Conservation (phyloP, 1,284 basidiomycete species). For the Tylopilus orsonianus region DNA sequence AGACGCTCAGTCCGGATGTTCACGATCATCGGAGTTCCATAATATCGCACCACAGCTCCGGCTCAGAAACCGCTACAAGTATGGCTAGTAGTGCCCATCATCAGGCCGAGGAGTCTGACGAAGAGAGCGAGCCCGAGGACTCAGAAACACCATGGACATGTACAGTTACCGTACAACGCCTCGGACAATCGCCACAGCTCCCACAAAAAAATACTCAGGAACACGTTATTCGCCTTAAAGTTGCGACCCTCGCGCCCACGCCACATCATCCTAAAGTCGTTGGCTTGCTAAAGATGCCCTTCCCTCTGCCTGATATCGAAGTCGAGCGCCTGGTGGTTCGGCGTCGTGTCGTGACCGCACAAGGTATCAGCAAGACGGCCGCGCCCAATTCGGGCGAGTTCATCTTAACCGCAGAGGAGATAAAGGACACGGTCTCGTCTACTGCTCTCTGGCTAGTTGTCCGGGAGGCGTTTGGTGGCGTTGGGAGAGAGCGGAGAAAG, state of each 20-base stretch:
- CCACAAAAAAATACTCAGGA: conserved; percentile 10
- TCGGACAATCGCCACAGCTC: conserved; percentile 5
- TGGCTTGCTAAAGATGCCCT: conserved; percentile 86
- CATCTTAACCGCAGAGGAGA: conserved; percentile 82
- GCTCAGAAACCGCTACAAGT: conserved; percentile 29
- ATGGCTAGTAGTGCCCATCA: conserved; percentile 21
- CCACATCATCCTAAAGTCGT: conserved; percentile 97
- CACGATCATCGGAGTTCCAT: conserved; percentile 24
- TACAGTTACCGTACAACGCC: conserved; percentile 56
- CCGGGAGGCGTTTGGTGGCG: conserved; percentile 87
- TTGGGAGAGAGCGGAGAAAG: conserved; percentile 77
- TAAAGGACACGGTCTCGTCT: conserved; percentile 89
- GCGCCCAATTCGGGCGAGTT: conserved; percentile 42
- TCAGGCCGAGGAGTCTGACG: conserved; percentile 46
- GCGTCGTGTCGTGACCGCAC: conserved; percentile 47
- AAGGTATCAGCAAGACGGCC: conserved; percentile 44
- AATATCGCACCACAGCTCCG: conserved; percentile 31
- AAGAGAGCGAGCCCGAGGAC: conserved; percentile 91
- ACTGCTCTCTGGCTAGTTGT: conserved; percentile 93
- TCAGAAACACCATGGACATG: conserved; percentile 96
- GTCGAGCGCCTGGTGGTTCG: conserved; percentile 56
- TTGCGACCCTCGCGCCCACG: conserved; percentile 85
- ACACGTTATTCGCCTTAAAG: conserved; percentile 47
- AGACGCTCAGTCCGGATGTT: conserved; percentile 12
- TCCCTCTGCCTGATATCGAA: conserved; percentile 77